Percentiles rank a stretch among this genome's conserved stretches.
These are phyloP conservation scores for Corymbia maculata DNA, from an alignment of 345 rosid genomes.

Conservation along the genomic window DNA sequence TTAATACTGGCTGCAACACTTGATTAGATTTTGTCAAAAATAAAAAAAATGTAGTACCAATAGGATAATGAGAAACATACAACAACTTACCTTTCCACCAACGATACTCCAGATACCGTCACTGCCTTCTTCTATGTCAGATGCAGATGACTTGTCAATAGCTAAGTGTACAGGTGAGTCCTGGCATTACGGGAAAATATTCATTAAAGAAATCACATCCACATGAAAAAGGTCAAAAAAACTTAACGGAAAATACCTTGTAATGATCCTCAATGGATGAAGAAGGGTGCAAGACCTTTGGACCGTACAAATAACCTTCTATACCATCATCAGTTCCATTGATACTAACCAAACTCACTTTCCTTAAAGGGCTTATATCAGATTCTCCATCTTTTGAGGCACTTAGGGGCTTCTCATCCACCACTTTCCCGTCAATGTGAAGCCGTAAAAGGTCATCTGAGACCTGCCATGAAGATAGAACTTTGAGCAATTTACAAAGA, in stretches of 20 bases:
- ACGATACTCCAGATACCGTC: conserved; percentile 75
- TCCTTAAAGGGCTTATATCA: conserved; percentile 12
- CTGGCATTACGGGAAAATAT: conserved; percentile 24
- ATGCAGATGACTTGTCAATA: conserved; percentile 43
- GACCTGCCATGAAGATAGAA: conserved; percentile 21
- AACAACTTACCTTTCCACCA: conserved; percentile 65
- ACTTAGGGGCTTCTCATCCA: conserved; percentile 36
- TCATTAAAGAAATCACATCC: not conserved
- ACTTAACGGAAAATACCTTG: conserved; percentile 21
- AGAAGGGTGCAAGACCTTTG: conserved; percentile 31
- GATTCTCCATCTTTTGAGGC: conserved; percentile 20
- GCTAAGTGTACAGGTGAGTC: conserved; percentile 55
- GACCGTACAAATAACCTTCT: conserved; percentile 50
- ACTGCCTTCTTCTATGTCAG: conserved; percentile 51
- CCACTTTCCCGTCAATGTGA: conserved; percentile 45
- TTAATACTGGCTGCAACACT: not conserved
- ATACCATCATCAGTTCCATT: conserved; percentile 34
- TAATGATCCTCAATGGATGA: conserved; percentile 31
- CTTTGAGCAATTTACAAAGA: not conserved
- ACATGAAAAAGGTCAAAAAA: not conserved
- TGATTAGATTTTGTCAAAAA: not conserved
- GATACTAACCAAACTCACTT: conserved; percentile 30
- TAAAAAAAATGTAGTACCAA: not conserved
- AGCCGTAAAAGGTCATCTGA: conserved; percentile 38
- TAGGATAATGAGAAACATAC: not conserved